phyloP scores from a whole-genome alignment of 495 filamentous ascomycete genomes.

The Aspergillus affinis region DNA sequence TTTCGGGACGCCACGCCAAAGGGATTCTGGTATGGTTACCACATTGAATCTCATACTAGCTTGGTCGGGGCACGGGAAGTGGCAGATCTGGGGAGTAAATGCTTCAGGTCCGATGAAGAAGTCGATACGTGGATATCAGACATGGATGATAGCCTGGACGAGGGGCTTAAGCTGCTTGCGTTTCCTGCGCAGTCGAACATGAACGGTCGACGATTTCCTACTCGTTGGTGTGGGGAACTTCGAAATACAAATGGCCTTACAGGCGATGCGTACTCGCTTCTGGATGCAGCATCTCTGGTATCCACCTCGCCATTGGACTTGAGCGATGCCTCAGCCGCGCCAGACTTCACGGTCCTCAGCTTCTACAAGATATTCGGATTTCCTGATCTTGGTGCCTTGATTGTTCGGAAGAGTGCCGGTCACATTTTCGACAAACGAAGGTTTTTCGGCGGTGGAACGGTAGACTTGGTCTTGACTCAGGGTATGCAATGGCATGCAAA shows the following conservation, averaged over 20 bases:
- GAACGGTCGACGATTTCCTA: conserved; percentile 77
- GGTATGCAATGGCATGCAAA: conserved; percentile 63
- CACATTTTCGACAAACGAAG: conserved; percentile 59
- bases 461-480: conserved; percentile 66
- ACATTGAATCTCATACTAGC: conserved; percentile 85
- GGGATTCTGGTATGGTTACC: conserved; percentile 82
- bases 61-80: conserved; percentile 79
- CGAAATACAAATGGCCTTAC: conserved; percentile 30
- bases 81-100: conserved; percentile 57
- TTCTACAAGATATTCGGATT: conserved; percentile 99
- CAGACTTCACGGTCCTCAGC: conserved; percentile 87
- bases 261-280: conserved; percentile 59
- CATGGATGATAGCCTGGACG: conserved; percentile 20
- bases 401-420: conserved; percentile 72
- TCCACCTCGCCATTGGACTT: conserved; percentile 77
- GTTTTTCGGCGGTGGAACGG: conserved; percentile 96
- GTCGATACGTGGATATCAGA: conserved; percentile 67
- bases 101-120: conserved; percentile 64
- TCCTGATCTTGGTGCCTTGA: conserved; percentile 84
- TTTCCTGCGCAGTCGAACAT: conserved; percentile 94
- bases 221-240: conserved; percentile 63
- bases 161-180: conserved; percentile 60
- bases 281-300: conserved; percentile 88
- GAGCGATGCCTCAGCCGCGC: conserved; percentile 55
- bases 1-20: conserved; percentile 57